A percentile compares a stretch with the other conserved stretches of the same genome.
phyloP scores from a whole-genome alignment of 179 eudicot species.

The Vitellaria paradoxa region DNA sequence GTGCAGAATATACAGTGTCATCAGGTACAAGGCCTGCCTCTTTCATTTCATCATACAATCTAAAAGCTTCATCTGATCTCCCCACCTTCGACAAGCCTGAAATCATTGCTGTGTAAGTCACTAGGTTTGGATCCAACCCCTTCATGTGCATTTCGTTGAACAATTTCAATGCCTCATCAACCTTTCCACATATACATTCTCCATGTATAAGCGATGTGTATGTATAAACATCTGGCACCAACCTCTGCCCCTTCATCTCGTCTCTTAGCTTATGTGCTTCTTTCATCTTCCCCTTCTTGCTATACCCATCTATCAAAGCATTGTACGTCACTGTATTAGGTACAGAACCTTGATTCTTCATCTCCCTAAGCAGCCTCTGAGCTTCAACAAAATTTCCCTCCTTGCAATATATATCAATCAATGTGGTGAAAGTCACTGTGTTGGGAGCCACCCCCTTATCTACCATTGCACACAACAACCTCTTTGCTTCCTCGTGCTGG shows the following conservation, averaged over 20 bases:
- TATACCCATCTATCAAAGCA: conserved; percentile 62
- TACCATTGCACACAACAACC: conserved; percentile 52
- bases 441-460: conserved; percentile 62
- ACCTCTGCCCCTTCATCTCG: conserved; percentile 55
- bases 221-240: conserved; percentile 62
- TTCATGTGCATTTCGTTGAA: conserved; percentile 55
- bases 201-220: conserved; percentile 76
- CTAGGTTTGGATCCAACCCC: conserved; percentile 43
- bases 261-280: conserved; percentile 55
- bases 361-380: conserved; percentile 48
- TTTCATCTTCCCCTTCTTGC: conserved; percentile 58
- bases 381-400: conserved; percentile 80
- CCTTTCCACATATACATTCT: conserved; percentile 58
- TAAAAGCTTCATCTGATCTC: conserved; percentile 75
- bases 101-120: conserved; percentile 66
- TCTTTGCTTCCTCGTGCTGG: conserved; percentile 77
- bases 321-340: conserved; percentile 70
- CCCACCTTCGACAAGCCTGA: conserved; percentile 75
- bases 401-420: conserved; percentile 64
- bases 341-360: conserved; percentile 50
- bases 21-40: conserved; percentile 66
- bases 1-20: conserved; percentile 52
- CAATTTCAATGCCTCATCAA: conserved; percentile 53
- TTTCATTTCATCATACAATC: conserved; percentile 72
- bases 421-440: conserved; percentile 53